Percentiles rank a stretch among this genome's conserved stretches.
These are phyloP conservation scores for Naganishia vishniacii DNA, from an alignment of 768 basidiomycete genomes.

Conservation along the genomic window DNA sequence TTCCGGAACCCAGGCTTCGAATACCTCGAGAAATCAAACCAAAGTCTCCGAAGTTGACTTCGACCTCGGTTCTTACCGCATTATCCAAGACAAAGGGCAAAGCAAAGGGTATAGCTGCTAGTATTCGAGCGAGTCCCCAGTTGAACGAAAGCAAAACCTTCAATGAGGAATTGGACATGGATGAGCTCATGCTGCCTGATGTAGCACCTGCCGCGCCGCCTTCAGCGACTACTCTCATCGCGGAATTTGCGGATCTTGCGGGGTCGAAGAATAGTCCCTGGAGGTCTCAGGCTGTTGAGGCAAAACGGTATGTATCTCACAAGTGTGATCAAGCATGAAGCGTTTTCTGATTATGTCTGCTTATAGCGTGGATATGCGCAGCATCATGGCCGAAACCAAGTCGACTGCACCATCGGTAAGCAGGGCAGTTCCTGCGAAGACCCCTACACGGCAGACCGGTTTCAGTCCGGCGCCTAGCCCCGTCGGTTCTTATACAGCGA, in stretches of 20 bases:
- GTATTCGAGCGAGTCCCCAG: slow-evolving; percentile 38
- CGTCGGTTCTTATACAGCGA: slow-evolving; percentile 3
- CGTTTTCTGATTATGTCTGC: not conserved
- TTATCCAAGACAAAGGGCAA: slow-evolving; percentile 32
- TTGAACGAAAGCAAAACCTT: slow-evolving; percentile 46
- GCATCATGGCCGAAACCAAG: slow-evolving; percentile 76
- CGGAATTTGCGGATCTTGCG: slow-evolving; percentile 25
- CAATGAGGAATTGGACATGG: slow-evolving; percentile 79
- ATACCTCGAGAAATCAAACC: slow-evolving; percentile 37
- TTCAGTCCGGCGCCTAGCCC: slow-evolving; percentile 12
- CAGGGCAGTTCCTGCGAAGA: slow-evolving; percentile 6
- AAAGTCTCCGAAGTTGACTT: slow-evolving; percentile 40
- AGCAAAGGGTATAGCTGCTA: slow-evolving; percentile 25
- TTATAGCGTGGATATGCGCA: slow-evolving; percentile 70
- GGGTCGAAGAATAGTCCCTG: slow-evolving; percentile 47
- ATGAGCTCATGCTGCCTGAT: slow-evolving; percentile 52
- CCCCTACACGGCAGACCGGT: slow-evolving; percentile 7
- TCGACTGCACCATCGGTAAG: slow-evolving; percentile 19
- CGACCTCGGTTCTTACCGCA: slow-evolving; percentile 33
- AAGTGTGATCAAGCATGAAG: not conserved
- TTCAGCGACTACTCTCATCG: slow-evolving; percentile 30
- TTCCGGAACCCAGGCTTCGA: slow-evolving; percentile 44
- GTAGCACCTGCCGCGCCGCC: slow-evolving; percentile 36
- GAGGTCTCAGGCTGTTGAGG: slow-evolving; percentile 32
- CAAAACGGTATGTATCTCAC: slow-evolving; percentile 36